A percentile compares a stretch with the other conserved stretches of the same genome.
These are phyloP conservation scores for Boletus reticuloceps DNA, from an alignment of 768 basidiomycete genomes.

Conservation along the genomic window DNA sequence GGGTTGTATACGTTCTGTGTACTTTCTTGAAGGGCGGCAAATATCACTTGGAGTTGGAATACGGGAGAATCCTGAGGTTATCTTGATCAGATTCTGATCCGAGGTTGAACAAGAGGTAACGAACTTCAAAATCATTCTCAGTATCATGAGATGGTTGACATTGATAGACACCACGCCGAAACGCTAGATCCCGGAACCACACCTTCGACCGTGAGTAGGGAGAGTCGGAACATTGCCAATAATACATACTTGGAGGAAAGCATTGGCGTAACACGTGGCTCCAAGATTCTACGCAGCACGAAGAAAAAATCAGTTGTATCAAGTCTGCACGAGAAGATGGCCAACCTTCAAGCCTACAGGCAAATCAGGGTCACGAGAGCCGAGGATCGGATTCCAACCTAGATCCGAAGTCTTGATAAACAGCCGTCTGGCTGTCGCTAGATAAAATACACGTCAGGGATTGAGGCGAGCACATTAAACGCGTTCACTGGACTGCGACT, in stretches of 20 bases:
- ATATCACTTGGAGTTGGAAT: conserved; percentile 74
- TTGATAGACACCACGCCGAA: conserved; percentile 79
- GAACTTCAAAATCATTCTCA: conserved; percentile 43
- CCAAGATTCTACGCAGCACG: conserved; percentile 72
- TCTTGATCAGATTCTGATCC: neutral
- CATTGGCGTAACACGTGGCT: conserved; percentile 96
- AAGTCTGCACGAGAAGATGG: neutral
- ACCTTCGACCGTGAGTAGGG: conserved; percentile 49
- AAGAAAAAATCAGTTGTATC: conserved; percentile 1
- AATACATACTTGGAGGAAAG: conserved; percentile 74
- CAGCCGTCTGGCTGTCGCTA: conserved; percentile 49
- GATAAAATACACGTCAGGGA: conserved; percentile 12
- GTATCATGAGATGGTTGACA: conserved; percentile 59
- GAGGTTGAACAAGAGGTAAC: conserved; percentile 7
- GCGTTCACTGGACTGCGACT: conserved; percentile 13
- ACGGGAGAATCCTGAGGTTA: conserved; percentile 65
- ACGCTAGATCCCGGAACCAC: conserved; percentile 85
- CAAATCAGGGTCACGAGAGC: conserved; percentile 47
- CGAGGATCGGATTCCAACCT: conserved; percentile 52
- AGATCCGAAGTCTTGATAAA: conserved; percentile 54
- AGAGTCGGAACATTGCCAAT: neutral
- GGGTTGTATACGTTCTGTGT: conserved; percentile 77
- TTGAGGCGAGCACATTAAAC: conserved; percentile 1
- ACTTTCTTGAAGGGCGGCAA: conserved; percentile 82
- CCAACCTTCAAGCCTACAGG: conserved; percentile 80